Conservation (phyloP, 176 grass and related monocot species). For the Coix lacrymajobi region DNA sequence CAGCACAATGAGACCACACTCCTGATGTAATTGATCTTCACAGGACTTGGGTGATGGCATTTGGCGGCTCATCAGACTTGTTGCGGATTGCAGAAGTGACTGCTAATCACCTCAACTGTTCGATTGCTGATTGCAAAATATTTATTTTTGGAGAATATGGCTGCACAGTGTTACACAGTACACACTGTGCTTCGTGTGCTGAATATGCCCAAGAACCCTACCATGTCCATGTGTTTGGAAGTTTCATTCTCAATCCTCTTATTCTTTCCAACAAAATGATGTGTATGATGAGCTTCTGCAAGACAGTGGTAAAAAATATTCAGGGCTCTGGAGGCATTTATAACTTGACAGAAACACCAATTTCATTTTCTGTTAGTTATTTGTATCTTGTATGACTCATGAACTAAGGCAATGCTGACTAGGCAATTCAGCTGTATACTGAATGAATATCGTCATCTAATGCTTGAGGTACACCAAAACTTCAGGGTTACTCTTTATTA, state of each 20-base stretch:
- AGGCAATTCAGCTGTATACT: background rate
- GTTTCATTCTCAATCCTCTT: background rate
- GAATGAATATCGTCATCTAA: background rate
- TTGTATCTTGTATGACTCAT: background rate
- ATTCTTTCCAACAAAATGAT: background rate
- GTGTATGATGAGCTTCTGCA: background rate
- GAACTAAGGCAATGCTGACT: background rate
- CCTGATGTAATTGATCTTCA: background rate
- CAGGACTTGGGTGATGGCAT: background rate
- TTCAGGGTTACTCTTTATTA: background rate
- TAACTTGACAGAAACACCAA: background rate
- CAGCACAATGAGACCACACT: constrained; percentile 11
- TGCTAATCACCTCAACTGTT: background rate
- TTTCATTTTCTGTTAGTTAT: background rate
- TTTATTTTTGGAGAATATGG: background rate
- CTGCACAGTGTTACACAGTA: background rate
- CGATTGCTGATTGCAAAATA: background rate
- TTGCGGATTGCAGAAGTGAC: background rate
- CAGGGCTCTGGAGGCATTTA: background rate
- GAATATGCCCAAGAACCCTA: background rate
- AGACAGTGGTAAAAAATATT: background rate
- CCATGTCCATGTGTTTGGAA: background rate
- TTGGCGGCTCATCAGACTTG: background rate
- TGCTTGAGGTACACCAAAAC: background rate
- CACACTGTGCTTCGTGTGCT: background rate